Evolutionary conservation across 2,329 filamentous ascomycete species (phyloP).

Genomic region (Botryotinia narcissicola): DNA sequence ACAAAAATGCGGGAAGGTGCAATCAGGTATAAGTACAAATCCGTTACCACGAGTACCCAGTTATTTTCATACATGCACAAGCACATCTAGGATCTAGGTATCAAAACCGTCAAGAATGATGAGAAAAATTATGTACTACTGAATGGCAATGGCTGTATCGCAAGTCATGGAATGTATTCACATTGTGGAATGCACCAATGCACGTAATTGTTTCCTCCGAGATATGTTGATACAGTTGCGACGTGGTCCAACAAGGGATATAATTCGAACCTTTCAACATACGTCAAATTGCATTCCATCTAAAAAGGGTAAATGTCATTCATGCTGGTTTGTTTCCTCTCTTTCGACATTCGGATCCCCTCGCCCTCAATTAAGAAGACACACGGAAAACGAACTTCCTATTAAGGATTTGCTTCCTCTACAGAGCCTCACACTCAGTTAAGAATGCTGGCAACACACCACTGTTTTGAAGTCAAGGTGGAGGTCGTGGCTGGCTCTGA

Average conservation of each 20-base stretch:
- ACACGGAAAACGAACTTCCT: constrained; percentile 70
- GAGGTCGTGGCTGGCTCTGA: constrained; percentile 69
- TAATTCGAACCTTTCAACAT: neutral
- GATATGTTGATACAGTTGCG: neutral
- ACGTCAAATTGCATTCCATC: neutral
- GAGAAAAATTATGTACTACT: neutral
- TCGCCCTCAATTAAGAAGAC: constrained; percentile 71
- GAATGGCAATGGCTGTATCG: neutral
- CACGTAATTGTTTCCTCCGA: neutral
- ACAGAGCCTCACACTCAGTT: constrained; percentile 57
- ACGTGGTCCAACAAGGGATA: neutral
- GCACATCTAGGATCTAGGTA: neutral
- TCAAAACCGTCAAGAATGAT: neutral
- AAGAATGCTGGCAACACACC: constrained; percentile 65
- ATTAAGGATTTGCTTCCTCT: constrained; percentile 57
- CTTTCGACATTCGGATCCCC: constrained; percentile 68
- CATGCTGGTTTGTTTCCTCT: constrained; percentile 56
- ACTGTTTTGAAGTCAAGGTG: constrained; percentile 57
- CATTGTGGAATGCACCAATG: neutral
- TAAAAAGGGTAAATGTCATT: neutral
- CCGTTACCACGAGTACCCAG: neutral
- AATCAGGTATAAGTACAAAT: too few species aligned
- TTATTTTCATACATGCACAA: neutral
- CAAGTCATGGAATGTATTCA: neutral
- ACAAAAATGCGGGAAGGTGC: neutral